Conservation (phyloP, 2,329 filamentous ascomycete species). For the Neonectria magnoliae region DNA sequence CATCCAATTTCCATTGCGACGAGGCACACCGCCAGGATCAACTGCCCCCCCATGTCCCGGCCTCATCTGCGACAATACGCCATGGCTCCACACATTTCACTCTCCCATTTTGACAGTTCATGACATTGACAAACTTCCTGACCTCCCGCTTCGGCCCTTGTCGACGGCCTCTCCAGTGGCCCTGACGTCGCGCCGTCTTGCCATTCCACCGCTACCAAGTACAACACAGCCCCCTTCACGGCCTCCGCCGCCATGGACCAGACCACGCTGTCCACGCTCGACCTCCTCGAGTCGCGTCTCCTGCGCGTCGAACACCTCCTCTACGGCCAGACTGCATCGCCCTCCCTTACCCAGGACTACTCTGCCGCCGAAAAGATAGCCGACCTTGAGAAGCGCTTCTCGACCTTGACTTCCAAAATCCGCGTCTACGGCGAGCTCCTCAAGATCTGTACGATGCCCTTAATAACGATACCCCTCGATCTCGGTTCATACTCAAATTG, state of each 20-base stretch:
- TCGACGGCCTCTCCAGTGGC: slow-evolving; percentile 26
- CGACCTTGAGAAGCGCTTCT: slow-evolving; percentile 65
- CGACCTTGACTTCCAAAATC: slow-evolving; percentile 58
- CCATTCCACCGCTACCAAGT: not conserved
- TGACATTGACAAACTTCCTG: slow-evolving; percentile 35
- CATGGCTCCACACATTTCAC: slow-evolving; percentile 34
- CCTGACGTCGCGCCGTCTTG: slow-evolving; percentile 27
- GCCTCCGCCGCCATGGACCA: slow-evolving; percentile 57
- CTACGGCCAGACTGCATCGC: slow-evolving; percentile 55
- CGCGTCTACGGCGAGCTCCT: slow-evolving; percentile 69
- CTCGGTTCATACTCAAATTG: slow-evolving; percentile 1
- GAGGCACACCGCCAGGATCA: slow-evolving; percentile 8
- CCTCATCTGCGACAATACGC: slow-evolving; percentile 15
- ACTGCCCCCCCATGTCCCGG: slow-evolving; percentile 11
- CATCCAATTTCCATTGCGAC: not conserved
- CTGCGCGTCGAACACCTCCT: slow-evolving; percentile 68
- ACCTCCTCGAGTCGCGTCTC: slow-evolving; percentile 67
- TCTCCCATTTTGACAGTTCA: slow-evolving; percentile 5
- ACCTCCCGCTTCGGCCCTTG: slow-evolving; percentile 39
- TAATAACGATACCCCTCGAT: not conserved
- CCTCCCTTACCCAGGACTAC: slow-evolving; percentile 47
- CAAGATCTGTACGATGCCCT: slow-evolving; percentile 63
- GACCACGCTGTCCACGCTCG: slow-evolving; percentile 65
- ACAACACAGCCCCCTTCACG: slow-evolving; percentile 17
- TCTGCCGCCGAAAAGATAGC: slow-evolving; percentile 58